These are phyloP conservation scores for Venturia asperata DNA, from an alignment of 2,329 filamentous ascomycete genomes.

Conservation along the genomic window DNA sequence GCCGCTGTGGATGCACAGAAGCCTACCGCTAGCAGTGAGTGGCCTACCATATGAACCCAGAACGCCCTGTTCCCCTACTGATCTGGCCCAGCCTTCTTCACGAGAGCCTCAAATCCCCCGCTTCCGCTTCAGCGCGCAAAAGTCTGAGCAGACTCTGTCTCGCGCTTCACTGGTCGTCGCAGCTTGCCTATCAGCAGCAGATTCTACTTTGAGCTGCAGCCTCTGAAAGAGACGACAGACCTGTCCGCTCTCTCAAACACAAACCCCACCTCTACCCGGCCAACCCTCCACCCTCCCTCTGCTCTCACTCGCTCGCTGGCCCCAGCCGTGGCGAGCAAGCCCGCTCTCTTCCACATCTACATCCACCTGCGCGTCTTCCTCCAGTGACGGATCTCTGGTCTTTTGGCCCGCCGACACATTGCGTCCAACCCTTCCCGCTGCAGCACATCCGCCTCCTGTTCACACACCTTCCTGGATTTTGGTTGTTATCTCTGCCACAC, in stretches of 20 bases:
- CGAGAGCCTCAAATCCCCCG: conserved; percentile 13
- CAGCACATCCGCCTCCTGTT: not conserved
- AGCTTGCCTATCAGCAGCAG: not conserved
- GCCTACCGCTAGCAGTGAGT: not conserved
- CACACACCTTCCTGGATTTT: not conserved
- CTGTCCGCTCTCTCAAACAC: not conserved
- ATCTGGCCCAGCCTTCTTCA: conserved; percentile 10
- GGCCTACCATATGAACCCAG: not conserved
- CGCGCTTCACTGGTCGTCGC: not conserved
- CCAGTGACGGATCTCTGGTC: conserved; percentile 4
- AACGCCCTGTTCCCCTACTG: not conserved
- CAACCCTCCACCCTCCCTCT: not conserved
- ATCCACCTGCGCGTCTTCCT: not conserved
- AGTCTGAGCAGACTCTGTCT: not conserved
- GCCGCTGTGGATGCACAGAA: not conserved
- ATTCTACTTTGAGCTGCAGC: not conserved
- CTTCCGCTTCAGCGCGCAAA: conserved; percentile 2
- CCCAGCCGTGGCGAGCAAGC: not conserved
- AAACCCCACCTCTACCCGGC: not conserved
- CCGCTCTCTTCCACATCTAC: conserved; percentile 1
- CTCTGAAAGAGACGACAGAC: conserved; percentile 7
- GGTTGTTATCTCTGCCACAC: conserved; percentile 3
- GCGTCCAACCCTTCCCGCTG: not conserved
- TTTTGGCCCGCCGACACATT: not conserved
- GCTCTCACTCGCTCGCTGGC: not conserved